Conservation (phyloP, 495 filamentous ascomycete species). For the Rhizodiscina lignyota region DNA sequence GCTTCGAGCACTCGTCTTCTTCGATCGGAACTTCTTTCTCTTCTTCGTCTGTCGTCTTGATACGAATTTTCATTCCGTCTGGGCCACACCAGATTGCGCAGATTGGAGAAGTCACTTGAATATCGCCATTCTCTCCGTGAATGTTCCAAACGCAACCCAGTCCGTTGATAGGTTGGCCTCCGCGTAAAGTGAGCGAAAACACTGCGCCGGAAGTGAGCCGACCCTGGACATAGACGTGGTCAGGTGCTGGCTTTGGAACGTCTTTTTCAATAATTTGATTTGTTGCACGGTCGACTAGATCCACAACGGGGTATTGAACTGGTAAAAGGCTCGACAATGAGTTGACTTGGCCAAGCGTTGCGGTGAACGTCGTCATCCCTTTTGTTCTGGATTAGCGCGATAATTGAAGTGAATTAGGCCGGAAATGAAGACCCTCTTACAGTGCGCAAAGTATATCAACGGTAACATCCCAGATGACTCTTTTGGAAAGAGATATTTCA, state of each 20-base stretch:
- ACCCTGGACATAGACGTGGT: background rate
- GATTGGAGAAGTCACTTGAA: background rate
- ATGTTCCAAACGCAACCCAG: slow-evolving; percentile 6
- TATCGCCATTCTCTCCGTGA: slow-evolving; percentile 7
- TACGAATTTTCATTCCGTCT: too few species aligned
- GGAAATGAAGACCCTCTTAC: too few species aligned
- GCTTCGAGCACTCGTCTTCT: background rate
- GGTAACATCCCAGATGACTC: too few species aligned
- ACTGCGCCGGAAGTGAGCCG: background rate
- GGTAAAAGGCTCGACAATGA: too few species aligned
- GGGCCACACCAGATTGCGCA: too few species aligned
- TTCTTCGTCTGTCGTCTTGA: background rate
- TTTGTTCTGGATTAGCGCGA: too few species aligned
- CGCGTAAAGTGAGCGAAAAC: slow-evolving; percentile 3
- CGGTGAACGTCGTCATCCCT: too few species aligned
- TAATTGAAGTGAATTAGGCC: background rate
- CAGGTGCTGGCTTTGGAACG: background rate
- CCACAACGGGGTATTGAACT: too few species aligned
- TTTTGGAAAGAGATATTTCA: background rate
- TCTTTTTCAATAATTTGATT: background rate
- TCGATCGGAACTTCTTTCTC: background rate
- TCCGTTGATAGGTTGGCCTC: slow-evolving; percentile 7
- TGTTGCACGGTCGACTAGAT: too few species aligned
- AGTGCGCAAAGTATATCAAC: too few species aligned
- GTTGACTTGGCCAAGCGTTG: too few species aligned